phyloP scores from a whole-genome alignment of 148 eudicot species.

The Spergularia bocconei region DNA sequence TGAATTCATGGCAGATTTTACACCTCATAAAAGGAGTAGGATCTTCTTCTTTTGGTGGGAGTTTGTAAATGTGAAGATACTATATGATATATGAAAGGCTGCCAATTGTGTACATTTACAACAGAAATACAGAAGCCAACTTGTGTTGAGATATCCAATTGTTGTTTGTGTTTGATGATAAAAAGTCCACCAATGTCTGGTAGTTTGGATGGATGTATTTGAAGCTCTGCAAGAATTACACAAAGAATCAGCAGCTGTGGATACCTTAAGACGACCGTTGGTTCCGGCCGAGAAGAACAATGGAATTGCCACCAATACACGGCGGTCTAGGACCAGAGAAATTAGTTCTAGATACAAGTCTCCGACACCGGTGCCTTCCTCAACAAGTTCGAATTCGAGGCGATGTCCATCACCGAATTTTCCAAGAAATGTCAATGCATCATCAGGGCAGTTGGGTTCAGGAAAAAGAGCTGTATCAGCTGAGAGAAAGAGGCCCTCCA shows the following conservation, averaged over 20 bases:
- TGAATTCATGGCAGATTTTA: conserved; percentile 64
- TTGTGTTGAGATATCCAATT: background rate
- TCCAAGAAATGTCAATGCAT: conserved; percentile 42
- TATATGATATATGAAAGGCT: conserved; percentile 34
- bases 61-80: conserved; percentile 15
- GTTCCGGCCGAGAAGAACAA: conserved; percentile 55
- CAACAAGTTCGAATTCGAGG: conserved; percentile 28
- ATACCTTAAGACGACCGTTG: conserved; percentile 47
- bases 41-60: conserved; percentile 14
- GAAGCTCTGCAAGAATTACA: conserved; percentile 50
- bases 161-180: conserved; percentile 20
- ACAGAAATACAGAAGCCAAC: background rate
- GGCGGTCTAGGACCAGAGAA: conserved; percentile 55
- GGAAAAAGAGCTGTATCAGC: conserved; percentile 79
- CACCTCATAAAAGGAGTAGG: conserved; percentile 48
- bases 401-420: conserved; percentile 64
- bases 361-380: conserved; percentile 52
- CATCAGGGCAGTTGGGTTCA: conserved; percentile 37
- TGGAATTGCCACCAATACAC: conserved; percentile 42
- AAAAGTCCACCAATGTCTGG: conserved; percentile 46
- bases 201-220: conserved; percentile 76
- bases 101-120: conserved; percentile 9
- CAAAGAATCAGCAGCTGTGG: conserved; percentile 48
- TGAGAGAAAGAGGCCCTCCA: conserved; percentile 70
- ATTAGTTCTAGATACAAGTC: conserved; percentile 84